Evolutionary conservation across 169 alveolate species (phyloP), one percentile per base, ranked within the genome.

Genomic region (Plasmodium blacklocki): DNA sequence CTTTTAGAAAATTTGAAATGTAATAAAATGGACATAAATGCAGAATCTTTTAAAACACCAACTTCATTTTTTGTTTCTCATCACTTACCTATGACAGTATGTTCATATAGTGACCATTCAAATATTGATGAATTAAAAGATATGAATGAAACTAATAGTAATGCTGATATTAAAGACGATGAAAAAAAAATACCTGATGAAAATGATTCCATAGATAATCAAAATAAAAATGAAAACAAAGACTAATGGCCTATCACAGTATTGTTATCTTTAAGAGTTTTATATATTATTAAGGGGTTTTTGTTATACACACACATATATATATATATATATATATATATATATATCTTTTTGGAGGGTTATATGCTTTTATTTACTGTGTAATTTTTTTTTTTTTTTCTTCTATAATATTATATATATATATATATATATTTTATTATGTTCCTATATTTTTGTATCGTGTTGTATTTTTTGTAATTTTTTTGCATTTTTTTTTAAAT

Each of bases 41-140:
- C 90, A 19, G 90, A 80, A 12, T 67, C 90, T 26, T 80, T 80
- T 67, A 80, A 45, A 80, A 80, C 90, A 32, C 90, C 90, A 32
- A 80, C 75, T 32, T 80, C 90, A 8, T 80, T 80, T 67, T 80
- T 80, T 72, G 73, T 68, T 70, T 80, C 90, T 3, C 83, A 80
- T 56, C 90, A 80, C 49, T 49, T 80, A 56, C 90, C 90, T 8
- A 67, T 80, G 90, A 80, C 90, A 19, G 43, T 68, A 18, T 52
- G 72, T n/a, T 49, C 80, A 14, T 18, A 54, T 3, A 68, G 83
- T 80, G 73, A 58, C 7, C 29, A 68, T 23, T 80, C 90, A 18
- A 68, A 80, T 32, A 29, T n/a, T 49, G 74, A 80, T 43, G 73
- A 56, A 47, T 18, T 39, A 47, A 19, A 68, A 14, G 83, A 68